A percentile compares a stretch with the other conserved stretches of the same genome.
These are phyloP conservation scores for Osmanthus fragrans DNA, from an alignment of 257 asterid species.

Conservation along the genomic window DNA sequence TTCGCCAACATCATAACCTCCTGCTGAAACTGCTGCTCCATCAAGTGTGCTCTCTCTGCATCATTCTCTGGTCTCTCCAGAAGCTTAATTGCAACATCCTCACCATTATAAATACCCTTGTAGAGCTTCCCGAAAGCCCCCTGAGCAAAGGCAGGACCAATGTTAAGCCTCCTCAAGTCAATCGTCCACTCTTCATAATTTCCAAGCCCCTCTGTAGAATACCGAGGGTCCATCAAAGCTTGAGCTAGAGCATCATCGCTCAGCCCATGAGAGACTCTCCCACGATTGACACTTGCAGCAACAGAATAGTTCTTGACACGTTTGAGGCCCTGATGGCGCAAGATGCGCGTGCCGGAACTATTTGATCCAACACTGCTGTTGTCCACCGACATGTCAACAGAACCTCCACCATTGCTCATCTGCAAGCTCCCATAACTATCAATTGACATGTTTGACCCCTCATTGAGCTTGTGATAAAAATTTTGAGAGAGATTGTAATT, in stretches of 20 bases:
- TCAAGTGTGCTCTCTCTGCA: constrained; percentile 73
- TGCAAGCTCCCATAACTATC: constrained; percentile 90
- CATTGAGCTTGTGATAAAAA: constrained; percentile 83
- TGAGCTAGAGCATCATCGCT: constrained; percentile 88
- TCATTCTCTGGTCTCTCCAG: constrained; percentile 92
- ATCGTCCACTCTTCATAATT: constrained; percentile 91
- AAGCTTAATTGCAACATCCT: constrained; percentile 97
- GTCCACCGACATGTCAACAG: constrained; percentile 79
- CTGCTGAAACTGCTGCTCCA: constrained; percentile 99
- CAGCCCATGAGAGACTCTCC: constrained; percentile 63
- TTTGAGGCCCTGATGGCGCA: constrained; percentile 88
- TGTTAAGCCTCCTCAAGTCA: constrained; percentile 87
- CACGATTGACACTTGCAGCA: constrained; percentile 78
- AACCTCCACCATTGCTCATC: constrained; percentile 92
- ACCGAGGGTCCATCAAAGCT: constrained; percentile 85
- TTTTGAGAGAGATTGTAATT: constrained; percentile 68
- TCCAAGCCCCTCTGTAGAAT: constrained; percentile 87
- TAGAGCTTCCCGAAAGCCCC: constrained; percentile 99
- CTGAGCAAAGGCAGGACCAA: constrained; percentile 98
- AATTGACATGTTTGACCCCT: constrained; percentile 84
- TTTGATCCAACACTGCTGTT: constrained; percentile 91
- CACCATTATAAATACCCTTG: constrained; percentile 84
- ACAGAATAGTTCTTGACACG: constrained; percentile 78
- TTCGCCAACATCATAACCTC: constrained; percentile 97
- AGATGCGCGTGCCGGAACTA: constrained; percentile 78